Conservation (phyloP, 371 early-diverging fungal genomes). For the Haplosporangium sp. region DNA sequence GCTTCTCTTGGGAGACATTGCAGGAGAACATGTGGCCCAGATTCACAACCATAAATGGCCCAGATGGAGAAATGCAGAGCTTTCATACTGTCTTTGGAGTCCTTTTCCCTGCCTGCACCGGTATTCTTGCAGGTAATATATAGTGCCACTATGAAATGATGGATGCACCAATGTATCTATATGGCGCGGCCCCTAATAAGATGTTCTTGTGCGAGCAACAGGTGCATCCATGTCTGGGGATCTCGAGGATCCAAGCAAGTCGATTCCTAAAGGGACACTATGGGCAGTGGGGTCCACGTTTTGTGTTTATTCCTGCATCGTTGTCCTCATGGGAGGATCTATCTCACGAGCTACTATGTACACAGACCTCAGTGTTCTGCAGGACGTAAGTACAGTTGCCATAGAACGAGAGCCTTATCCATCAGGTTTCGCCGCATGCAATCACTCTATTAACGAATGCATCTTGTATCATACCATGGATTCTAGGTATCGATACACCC, state of each 20-base stretch:
- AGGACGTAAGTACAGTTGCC: conserved; percentile 58
- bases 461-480: too few relatives aligned
- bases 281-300: conserved; percentile 66
- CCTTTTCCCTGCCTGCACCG: conserved; percentile 73
- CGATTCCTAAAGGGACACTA: conserved; percentile 73
- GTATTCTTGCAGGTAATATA: conserved; percentile 68
- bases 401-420: too few relatives aligned
- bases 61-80: conserved; percentile 54
- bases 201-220: not conserved
- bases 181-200: too few relatives aligned
- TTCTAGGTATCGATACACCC: conserved; percentile 57
- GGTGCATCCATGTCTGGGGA: conserved; percentile 76
- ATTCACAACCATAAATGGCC: conserved; percentile 51
- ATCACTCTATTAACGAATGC: too few relatives aligned
- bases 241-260: conserved; percentile 67
- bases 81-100: conserved; percentile 66
- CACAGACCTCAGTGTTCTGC: conserved; percentile 64
- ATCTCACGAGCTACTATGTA: conserved; percentile 63
- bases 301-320: conserved; percentile 60
- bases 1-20: conserved; percentile 62
- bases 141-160: too few relatives aligned
- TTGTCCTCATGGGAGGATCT: conserved; percentile 64
- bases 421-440: too few relatives aligned
- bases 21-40: conserved; percentile 68
- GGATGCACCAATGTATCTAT: too few relatives aligned